Base-by-base conservation (phyloP, 2,329 filamentous ascomycete species). In the Microcera coccophila region DNA sequence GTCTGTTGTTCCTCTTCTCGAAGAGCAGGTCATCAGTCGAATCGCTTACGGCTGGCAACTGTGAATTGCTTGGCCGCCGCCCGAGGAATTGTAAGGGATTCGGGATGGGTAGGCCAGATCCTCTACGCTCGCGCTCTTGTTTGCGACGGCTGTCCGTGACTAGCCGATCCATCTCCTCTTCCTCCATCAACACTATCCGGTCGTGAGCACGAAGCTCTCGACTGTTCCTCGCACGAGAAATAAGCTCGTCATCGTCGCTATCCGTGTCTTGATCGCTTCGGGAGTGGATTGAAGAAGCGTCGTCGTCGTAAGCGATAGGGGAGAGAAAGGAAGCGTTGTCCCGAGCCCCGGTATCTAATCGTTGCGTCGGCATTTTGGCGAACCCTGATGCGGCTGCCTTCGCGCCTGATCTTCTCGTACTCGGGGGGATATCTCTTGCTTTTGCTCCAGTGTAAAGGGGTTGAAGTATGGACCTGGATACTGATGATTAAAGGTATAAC, bases 221-320 rank as follows among this genome's bases (percentile, higher is more conserved):
- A 58, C 82, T 87, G 50, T 81, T 86, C 36, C 84, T 77, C 24
- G 81, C 81, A 8, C 76, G 77, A 45, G 75, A 71, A 48, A 85
- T 69, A 40, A 87, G 72, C 57, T 86, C 73, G 62, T 89, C 84
- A 62, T 89, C 85, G 53, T 88, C 84, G 65, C 81, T 86, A 60
- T 89, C 85, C 44, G 81, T 84, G 59, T 88, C 84, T 62, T 87
- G 84, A 58, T 86, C 84, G 68, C 77, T 82, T 49, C 78, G 77
- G 55, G 75, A 81, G 56, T 82, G 77, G 32, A 87, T 67, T 5
- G 83, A 86, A 11, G 78, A 69, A 40, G 81, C 82, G 63, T 88
- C 85, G 55, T 82, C 81, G 53, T 87, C 83, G 69, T 85, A 84
- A 36, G 71, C 74, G 48, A 71, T 64, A 31, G 82, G 81, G 11